Percentiles rank a stretch among this genome's conserved stretches.
Evolutionary conservation across 441 rosid species (phyloP).

Genomic region (California macrophylla): DNA sequence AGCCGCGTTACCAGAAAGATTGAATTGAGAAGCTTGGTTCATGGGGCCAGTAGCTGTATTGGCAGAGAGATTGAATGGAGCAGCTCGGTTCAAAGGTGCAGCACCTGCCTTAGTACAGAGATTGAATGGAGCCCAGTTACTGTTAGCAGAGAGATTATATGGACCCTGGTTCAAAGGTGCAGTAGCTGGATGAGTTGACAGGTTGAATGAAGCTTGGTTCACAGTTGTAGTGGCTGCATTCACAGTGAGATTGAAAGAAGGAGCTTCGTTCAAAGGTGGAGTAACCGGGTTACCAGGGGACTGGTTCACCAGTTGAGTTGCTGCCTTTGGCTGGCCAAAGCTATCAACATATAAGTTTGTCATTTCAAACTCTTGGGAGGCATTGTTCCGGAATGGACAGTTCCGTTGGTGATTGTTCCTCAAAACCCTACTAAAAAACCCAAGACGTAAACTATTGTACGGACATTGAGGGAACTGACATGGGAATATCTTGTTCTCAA

Average conservation of each 20-base stretch:
- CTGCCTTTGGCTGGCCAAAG: slow-evolving; percentile 13
- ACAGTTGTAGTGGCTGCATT: background rate
- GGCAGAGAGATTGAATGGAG: background rate
- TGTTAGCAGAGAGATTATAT: background rate
- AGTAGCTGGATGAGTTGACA: background rate
- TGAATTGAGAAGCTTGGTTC: background rate
- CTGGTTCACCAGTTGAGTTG: slow-evolving; percentile 17
- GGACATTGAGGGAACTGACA: slow-evolving; percentile 72
- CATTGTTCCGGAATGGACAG: slow-evolving; percentile 40
- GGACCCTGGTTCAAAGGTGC: background rate
- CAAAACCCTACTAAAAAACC: slow-evolving; percentile 52
- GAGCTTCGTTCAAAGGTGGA: slow-evolving; percentile 24
- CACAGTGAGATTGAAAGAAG: slow-evolving; percentile 16
- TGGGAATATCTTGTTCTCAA: slow-evolving; percentile 52
- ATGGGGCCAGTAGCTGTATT: background rate
- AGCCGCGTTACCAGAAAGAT: background rate
- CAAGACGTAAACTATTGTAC: slow-evolving; percentile 43
- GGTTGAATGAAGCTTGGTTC: background rate
- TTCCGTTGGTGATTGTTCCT: slow-evolving; percentile 78
- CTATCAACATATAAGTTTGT: slow-evolving; percentile 50
- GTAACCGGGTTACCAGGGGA: slow-evolving; percentile 25
- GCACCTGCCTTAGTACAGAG: background rate
- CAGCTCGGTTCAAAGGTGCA: background rate
- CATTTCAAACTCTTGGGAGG: slow-evolving; percentile 35
- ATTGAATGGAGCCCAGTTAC: background rate